phyloP scores from a whole-genome alignment of 2,329 filamentous ascomycete species.

The Cercospora zeina region DNA sequence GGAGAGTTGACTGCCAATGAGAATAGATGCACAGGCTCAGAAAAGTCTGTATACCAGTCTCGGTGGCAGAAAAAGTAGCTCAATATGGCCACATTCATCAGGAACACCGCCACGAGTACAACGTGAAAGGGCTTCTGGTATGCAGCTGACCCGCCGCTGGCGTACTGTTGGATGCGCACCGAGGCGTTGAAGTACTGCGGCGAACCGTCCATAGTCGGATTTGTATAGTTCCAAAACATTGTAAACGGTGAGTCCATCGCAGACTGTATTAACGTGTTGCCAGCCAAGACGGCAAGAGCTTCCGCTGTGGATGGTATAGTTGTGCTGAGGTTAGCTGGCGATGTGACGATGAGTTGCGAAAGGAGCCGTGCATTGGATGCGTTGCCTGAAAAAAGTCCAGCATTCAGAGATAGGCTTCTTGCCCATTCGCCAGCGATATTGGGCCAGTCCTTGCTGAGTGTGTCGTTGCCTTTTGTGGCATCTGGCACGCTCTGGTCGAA shows the following conservation, averaged over 20 bases:
- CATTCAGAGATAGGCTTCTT: conserved; percentile 47
- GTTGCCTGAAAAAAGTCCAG: conserved; percentile 47
- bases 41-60: conserved; percentile 74
- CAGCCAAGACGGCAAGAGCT: conserved; percentile 68
- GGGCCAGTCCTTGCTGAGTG: conserved; percentile 46
- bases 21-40: conserved; percentile 60
- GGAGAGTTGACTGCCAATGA: conserved; percentile 58
- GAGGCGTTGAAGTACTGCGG: conserved; percentile 64
- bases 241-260: conserved; percentile 63
- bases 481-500: conserved; percentile 57
- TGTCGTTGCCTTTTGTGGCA: conserved; percentile 55
- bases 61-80: conserved; percentile 60
- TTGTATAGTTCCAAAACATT: conserved; percentile 44
- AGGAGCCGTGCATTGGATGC: conserved; percentile 49
- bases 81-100: conserved; percentile 66
- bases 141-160: conserved; percentile 60
- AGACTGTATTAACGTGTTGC: conserved; percentile 64
- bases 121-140: conserved; percentile 70
- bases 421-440: conserved; percentile 49
- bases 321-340: conserved; percentile 45
- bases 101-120: conserved; percentile 64
- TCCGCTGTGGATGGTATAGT: conserved; percentile 69
- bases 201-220: conserved; percentile 42
- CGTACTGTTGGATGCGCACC: conserved; percentile 67
- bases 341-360: conserved; percentile 46